These are phyloP conservation scores for Flaveria brownii DNA, from an alignment of 129 eudicot species.

Conservation along the genomic window DNA sequence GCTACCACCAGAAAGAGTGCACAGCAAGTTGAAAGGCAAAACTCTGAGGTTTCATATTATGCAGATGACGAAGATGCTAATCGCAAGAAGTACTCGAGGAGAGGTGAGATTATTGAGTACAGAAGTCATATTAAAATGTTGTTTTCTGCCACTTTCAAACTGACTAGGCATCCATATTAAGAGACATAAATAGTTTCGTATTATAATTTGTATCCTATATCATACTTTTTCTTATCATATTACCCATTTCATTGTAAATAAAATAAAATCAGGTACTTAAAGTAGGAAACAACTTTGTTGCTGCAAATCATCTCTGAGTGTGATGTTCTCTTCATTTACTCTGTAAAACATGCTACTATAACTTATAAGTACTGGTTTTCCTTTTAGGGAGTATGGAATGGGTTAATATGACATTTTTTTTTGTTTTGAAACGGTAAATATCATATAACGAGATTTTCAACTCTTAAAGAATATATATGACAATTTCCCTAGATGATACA, in stretches of 20 bases:
- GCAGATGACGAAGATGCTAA: conserved; percentile 93
- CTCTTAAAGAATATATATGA: background rate
- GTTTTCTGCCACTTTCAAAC: background rate
- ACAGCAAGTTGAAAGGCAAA: conserved; percentile 70
- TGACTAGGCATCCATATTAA: background rate
- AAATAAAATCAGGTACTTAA: background rate
- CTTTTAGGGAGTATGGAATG: background rate
- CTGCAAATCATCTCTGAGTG: background rate
- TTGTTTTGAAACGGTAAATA: background rate
- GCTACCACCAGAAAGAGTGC: conserved; percentile 84
- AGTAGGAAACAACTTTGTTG: background rate
- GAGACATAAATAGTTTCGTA: background rate
- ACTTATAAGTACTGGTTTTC: background rate
- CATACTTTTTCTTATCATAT: background rate
- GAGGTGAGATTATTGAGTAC: conserved; percentile 50
- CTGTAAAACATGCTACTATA: background rate
- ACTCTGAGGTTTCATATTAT: conserved; percentile 79
- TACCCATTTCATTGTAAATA: background rate
- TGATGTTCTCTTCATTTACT: background rate
- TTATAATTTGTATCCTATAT: background rate
- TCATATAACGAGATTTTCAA: background rate
- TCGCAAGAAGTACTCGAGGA: conserved; percentile 71
- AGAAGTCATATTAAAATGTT: background rate
- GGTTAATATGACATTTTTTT: background rate
- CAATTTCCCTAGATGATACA: background rate